A percentile compares a stretch with the other conserved stretches of the same genome.
Conservation (phyloP, 1,284 basidiomycete genomes). For the Ustanciosporium gigantosporum region DNA sequence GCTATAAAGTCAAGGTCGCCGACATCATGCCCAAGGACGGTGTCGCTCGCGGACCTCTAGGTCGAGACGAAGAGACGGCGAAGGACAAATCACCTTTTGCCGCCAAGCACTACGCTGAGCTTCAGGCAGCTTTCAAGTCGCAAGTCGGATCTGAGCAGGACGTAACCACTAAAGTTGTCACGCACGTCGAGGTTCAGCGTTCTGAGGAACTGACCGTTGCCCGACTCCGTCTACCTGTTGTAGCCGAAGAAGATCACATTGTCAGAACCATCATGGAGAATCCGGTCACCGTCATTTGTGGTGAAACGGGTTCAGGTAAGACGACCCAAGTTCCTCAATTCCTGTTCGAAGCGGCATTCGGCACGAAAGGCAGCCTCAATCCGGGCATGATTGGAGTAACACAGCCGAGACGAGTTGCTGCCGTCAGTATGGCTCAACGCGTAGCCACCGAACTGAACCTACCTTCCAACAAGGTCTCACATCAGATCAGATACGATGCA, state of each 20-base stretch:
- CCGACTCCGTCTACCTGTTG: conserved; percentile 81
- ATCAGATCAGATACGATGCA: conserved; percentile 96
- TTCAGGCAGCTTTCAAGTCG: conserved; percentile 11
- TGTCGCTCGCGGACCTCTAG: conserved; percentile 55
- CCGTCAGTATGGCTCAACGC: conserved; percentile 90
- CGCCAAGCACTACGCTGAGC: conserved; percentile 32
- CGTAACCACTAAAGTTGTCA: conserved; percentile 57
- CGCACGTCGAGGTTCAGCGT: conserved; percentile 70
- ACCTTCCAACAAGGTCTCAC: conserved; percentile 78
- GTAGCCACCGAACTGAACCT: conserved; percentile 86
- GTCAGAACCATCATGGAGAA: conserved; percentile 89
- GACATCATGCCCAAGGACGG: conserved; percentile 56
- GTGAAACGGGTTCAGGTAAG: conserved; percentile 94
- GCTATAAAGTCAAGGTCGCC: conserved; percentile 47
- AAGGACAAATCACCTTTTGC: conserved; percentile 46
- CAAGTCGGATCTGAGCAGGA: neutral
- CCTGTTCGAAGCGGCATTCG: conserved; percentile 92
- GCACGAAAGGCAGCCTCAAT: conserved; percentile 79
- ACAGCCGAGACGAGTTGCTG: conserved; percentile 94
- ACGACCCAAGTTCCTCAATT: conserved; percentile 97
- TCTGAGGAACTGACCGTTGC: conserved; percentile 76
- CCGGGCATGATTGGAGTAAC: conserved; percentile 98
- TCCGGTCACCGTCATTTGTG: conserved; percentile 74
- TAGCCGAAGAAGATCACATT: conserved; percentile 90
- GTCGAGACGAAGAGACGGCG: conserved; percentile 32